phyloP scores from a whole-genome alignment of 2,329 filamentous ascomycete genomes.

The Plectosphaerella cucumerina region DNA sequence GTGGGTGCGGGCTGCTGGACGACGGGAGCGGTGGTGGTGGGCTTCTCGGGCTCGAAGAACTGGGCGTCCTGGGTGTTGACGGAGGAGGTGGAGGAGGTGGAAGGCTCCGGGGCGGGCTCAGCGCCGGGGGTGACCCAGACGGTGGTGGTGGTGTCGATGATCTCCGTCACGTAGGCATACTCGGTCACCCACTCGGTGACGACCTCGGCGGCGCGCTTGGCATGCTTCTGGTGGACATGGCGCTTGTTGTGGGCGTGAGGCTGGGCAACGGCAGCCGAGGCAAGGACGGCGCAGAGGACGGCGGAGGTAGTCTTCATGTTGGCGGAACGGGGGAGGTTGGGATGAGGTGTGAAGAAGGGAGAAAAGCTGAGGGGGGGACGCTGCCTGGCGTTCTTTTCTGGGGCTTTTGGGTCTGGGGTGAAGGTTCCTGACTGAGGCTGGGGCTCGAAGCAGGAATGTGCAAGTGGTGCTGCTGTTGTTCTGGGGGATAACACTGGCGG shows the following conservation, averaged over 20 bases:
- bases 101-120: slow-evolving; percentile 17
- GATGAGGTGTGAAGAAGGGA: neutral
- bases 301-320: slow-evolving; percentile 40
- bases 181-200: slow-evolving; percentile 50
- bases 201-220: slow-evolving; percentile 28
- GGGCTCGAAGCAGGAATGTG: slow-evolving; percentile 12
- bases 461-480: slow-evolving; percentile 4
- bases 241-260: slow-evolving; percentile 37
- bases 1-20: slow-evolving; percentile 15
- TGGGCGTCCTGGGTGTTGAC: slow-evolving; percentile 18
- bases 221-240: slow-evolving; percentile 34
- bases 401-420: neutral
- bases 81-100: slow-evolving; percentile 12
- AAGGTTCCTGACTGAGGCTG: slow-evolving; percentile 4
- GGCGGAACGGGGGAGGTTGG: slow-evolving; percentile 9
- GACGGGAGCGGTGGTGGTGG: slow-evolving; percentile 11
- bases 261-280: slow-evolving; percentile 44
- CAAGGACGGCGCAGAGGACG: slow-evolving; percentile 36
- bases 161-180: slow-evolving; percentile 40
- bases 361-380: neutral
- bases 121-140: slow-evolving; percentile 33
- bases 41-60: slow-evolving; percentile 23
- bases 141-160: slow-evolving; percentile 45
- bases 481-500: neutral
- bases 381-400: neutral